phyloP scores from a whole-genome alignment of 2,329 filamentous ascomycete species.

The Paraconiothyrium brasiliense region DNA sequence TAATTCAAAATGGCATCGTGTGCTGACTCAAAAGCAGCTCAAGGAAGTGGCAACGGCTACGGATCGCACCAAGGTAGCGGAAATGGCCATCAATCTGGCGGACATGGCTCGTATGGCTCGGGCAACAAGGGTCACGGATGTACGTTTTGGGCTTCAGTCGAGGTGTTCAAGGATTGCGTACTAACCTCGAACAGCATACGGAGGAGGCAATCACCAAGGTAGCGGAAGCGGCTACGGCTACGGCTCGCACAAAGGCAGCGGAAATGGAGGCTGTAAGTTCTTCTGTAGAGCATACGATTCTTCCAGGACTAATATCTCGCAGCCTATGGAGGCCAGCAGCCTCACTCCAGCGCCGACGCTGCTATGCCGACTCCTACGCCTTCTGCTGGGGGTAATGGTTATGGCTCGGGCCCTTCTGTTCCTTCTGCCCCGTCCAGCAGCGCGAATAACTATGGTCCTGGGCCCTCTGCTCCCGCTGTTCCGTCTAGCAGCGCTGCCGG shows the following conservation, averaged over 20 bases:
- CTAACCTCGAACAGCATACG: slow-evolving; percentile 6
- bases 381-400: slow-evolving; percentile 3
- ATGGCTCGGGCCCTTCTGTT: not conserved
- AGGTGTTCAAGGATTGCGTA: not conserved
- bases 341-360: not conserved
- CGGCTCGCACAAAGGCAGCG: not conserved
- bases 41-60: not conserved
- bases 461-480: not conserved
- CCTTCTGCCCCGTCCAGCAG: not conserved
- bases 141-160: too few species aligned
- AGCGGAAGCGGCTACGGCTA: not conserved
- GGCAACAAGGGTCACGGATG: slow-evolving; percentile 1
- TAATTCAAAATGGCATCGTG: too few species aligned
- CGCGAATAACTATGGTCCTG: not conserved
- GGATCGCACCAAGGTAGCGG: not conserved
- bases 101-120: not conserved
- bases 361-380: slow-evolving; percentile 7
- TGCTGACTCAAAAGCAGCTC: not conserved
- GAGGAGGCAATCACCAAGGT: not conserved
- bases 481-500: not conserved
- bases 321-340: not conserved
- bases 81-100: not conserved
- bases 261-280: not conserved
- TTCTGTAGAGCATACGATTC: not conserved
- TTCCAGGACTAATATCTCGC: too few species aligned